Percentiles rank a stretch among this genome's conserved stretches.
phyloP scores from a whole-genome alignment of 2,329 filamentous ascomycete genomes.

The Xylaria arbuscula region DNA sequence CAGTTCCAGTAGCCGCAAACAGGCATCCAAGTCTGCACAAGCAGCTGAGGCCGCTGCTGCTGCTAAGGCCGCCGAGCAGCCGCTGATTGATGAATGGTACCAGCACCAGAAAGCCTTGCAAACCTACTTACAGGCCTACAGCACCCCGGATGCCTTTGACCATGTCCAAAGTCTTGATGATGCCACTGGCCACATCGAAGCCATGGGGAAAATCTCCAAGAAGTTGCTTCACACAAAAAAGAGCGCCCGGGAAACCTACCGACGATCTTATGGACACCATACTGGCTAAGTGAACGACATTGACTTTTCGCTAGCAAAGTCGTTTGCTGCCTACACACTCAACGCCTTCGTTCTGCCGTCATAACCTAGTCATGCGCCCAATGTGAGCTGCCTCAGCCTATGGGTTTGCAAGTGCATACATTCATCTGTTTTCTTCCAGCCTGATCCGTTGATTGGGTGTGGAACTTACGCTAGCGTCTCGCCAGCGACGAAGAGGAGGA shows the following conservation, averaged over 20 bases:
- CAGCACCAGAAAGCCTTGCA: conserved; percentile 73
- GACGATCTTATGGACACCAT: conserved; percentile 52
- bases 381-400: conserved; percentile 37
- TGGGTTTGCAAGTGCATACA: conserved; percentile 47
- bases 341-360: conserved; percentile 22
- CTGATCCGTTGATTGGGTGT: conserved; percentile 22
- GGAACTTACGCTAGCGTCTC: conserved; percentile 29
- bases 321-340: conserved; percentile 23
- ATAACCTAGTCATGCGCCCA: conserved; percentile 34
- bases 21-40: conserved; percentile 56
- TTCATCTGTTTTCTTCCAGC: conserved; percentile 30
- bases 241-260: conserved; percentile 49
- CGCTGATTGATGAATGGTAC: conserved; percentile 66
- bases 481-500: conserved; percentile 18
- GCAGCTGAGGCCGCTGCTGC: conserved; percentile 50
- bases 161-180: conserved; percentile 65
- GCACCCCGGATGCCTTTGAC: conserved; percentile 63
- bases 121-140: conserved; percentile 64
- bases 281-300: conserved; percentile 53
- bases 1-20: conserved; percentile 60
- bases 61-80: conserved; percentile 52
- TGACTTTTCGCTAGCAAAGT: conserved; percentile 29
- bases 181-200: conserved; percentile 61
- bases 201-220: conserved; percentile 64
- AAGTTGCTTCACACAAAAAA: conserved; percentile 52